Evolutionary conservation across 305 asterid species (phyloP).

Genomic region (Fraxinus xanthoxyloides): DNA sequence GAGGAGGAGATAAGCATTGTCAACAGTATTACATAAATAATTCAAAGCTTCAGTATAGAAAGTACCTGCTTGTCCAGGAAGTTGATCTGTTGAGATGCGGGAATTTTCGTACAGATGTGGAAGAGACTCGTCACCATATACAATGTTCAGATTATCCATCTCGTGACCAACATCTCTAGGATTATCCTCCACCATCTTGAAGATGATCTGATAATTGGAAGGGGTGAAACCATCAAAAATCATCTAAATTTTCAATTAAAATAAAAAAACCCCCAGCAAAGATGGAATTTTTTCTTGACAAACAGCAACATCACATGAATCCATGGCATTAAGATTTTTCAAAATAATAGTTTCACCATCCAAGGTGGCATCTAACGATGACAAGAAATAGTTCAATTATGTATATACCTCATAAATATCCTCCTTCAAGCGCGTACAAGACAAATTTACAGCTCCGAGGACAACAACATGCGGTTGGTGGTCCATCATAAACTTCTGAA

Average conservation of each 20-base stretch:
- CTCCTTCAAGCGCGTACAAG: conserved; percentile 89
- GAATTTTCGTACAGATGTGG: conserved; percentile 93
- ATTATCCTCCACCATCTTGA: conserved; percentile 97
- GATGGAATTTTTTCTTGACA: background rate
- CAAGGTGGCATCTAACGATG: background rate
- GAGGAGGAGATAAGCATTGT: conserved; percentile 1
- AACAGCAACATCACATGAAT: background rate
- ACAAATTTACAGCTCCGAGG: conserved; percentile 88
- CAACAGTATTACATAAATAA: background rate
- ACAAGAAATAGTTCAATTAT: background rate
- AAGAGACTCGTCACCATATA: conserved; percentile 92
- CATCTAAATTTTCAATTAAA: background rate
- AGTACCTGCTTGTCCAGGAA: conserved; percentile 88
- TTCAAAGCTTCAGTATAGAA: background rate
- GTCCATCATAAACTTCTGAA: conserved; percentile 93
- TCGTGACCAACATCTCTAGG: conserved; percentile 95
- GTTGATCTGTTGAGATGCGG: conserved; percentile 86
- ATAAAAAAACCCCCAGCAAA: background rate
- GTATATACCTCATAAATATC: conserved; percentile 92
- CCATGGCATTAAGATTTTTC: background rate
- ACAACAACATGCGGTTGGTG: conserved; percentile 93
- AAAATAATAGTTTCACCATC: conserved; percentile 5
- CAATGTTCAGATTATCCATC: conserved; percentile 88
- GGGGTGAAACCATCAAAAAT: conserved; percentile 17
- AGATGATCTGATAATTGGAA: conserved; percentile 62